Evolutionary conservation across 2,329 filamentous ascomycete species (phyloP), one percentile per base, ranked within the genome.

Genomic region (Trichophyton simii): DNA sequence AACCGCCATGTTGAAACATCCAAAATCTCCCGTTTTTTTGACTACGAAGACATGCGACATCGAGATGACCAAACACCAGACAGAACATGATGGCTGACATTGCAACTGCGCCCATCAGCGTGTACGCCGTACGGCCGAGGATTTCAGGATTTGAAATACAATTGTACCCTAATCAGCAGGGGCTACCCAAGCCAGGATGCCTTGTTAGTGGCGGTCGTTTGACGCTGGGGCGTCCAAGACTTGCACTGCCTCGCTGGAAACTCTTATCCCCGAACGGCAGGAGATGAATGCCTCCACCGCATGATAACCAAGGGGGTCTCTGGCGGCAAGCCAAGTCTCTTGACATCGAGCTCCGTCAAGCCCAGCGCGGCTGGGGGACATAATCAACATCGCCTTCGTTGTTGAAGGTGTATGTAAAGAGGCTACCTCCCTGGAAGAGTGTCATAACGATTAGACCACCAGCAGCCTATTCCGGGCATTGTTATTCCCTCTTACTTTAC

Each of bases 181-280:
- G 52, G 52, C 52, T 55, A 36, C 52, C 15, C 34, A 28, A 44
- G 22, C 28, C 5, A 18, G n/a, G 52, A 20, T 55, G 25, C n/a
- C 52, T 55, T 55, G 15, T 36, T 31, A 36, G 52, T 55, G 52
- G 52, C 52, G 52, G 52, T 20, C 48, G 48, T 54, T 54, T 55
- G 52, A 20, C 52, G 52, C 52, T 55, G 52, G 52, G 52, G 52
- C 28, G 15, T 18, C 55, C 55, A 58, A 58, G 55, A 58, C 55
- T 58, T 58, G 55, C 55, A 58, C 55, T 58, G 55, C 55, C 55
- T 58, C 55, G 31, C 28, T 57, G 28, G 22, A 44, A 58, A 58
- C 34, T 58, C 55, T 55, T 55, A 55, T 58, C 55, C 55, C 55
- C 41, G 55, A 42, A 41, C 34, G 34, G 55, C 41, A 58, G 55